These are phyloP conservation scores for Calocybe gambosa DNA, from an alignment of 1,284 basidiomycete species.

Conservation along the genomic window DNA sequence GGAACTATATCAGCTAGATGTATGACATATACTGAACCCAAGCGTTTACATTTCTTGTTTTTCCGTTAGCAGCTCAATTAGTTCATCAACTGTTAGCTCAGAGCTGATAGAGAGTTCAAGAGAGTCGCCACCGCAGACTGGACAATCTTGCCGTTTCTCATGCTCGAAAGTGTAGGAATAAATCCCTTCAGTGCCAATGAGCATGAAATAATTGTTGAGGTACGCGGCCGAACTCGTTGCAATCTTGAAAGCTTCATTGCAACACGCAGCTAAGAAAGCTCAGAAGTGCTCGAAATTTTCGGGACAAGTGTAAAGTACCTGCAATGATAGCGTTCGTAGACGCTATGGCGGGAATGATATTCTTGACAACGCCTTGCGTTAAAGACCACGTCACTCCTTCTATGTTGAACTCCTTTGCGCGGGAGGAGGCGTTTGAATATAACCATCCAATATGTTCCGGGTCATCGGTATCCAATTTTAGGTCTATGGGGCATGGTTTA, in stretches of 20 bases:
- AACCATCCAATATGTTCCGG: conserved; percentile 97
- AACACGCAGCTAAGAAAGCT: conserved; percentile 75
- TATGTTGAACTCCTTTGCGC: conserved; percentile 92
- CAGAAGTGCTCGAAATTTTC: neutral
- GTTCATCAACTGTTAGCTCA: conserved; percentile 74
- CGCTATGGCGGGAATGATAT: conserved; percentile 98
- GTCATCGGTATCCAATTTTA: conserved; percentile 94
- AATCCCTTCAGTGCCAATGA: conserved; percentile 92
- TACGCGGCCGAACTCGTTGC: conserved; percentile 92
- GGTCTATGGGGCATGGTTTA: conserved; percentile 46
- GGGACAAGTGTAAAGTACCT: conserved; percentile 39
- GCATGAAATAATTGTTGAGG: conserved; percentile 98
- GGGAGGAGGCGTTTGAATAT: conserved; percentile 70
- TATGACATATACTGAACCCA: conserved; percentile 1
- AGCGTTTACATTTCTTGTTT: conserved; percentile 78
- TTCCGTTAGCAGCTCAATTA: conserved; percentile 83
- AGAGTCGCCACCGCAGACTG: conserved; percentile 93
- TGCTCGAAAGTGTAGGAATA: conserved; percentile 99
- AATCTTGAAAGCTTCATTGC: conserved; percentile 99
- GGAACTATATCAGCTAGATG: conserved; percentile 6
- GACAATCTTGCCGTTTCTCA: conserved; percentile 89
- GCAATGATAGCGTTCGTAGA: conserved; percentile 96
- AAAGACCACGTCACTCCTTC: conserved; percentile 97
- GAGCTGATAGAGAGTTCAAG: conserved; percentile 62
- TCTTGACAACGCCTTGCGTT: conserved; percentile 99